phyloP scores from a whole-genome alignment of 306 rosid genomes.

The Sesbania bispinosa region DNA sequence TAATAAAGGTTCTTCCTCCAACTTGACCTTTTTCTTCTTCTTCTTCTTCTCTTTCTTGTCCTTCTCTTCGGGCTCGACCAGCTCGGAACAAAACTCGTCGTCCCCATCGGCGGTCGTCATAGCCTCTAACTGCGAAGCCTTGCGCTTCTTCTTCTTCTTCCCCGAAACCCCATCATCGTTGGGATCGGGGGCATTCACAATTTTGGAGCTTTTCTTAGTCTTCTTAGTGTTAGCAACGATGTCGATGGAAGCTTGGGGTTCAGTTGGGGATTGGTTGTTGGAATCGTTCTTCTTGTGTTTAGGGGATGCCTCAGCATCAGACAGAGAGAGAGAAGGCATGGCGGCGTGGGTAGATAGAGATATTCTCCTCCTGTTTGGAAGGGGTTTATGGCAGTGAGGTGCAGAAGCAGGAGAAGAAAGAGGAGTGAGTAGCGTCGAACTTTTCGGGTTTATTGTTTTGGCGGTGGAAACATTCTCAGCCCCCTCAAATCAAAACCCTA shows the following conservation, averaged over 20 bases:
- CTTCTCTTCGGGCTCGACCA: conserved; percentile 44
- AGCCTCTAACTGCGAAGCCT: conserved; percentile 37
- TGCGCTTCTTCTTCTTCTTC: conserved; percentile 50
- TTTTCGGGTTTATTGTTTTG: conserved; percentile 20
- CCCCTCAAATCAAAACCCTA: background rate
- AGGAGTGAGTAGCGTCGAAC: conserved; percentile 1
- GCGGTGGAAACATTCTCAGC: conserved; percentile 25
- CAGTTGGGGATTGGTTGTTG: background rate
- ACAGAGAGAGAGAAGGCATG: conserved; percentile 53
- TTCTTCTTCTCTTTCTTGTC: conserved; percentile 29
- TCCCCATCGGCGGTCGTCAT: conserved; percentile 16
- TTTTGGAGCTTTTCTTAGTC: conserved; percentile 36
- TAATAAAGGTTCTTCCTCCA: conserved; percentile 6
- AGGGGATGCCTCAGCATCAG: conserved; percentile 21
- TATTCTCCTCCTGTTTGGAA: conserved; percentile 32
- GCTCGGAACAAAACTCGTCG: conserved; percentile 62
- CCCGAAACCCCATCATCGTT: conserved; percentile 21
- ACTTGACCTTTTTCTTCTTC: conserved; percentile 36
- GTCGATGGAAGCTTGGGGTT: background rate
- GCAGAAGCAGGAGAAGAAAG: conserved; percentile 29
- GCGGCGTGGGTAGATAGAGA: background rate
- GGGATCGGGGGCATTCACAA: background rate
- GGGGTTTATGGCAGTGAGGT: conserved; percentile 7
- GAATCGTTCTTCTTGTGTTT: conserved; percentile 37
- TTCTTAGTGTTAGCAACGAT: too few species aligned